Base-by-base conservation (phyloP, 345 rosid species). In the Salix koriyanagi region DNA sequence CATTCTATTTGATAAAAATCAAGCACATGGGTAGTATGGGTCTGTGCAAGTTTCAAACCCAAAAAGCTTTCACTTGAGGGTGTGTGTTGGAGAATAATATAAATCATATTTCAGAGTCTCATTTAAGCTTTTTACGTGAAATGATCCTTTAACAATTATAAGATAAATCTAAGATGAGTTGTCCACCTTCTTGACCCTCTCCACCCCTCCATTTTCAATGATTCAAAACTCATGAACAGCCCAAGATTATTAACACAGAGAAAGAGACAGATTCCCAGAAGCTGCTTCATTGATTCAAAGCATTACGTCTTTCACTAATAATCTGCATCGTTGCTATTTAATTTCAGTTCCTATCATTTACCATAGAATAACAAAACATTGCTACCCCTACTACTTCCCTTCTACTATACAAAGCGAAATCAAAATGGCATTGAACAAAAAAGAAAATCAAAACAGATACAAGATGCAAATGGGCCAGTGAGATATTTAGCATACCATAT, bases 381-480 rank as follows among this genome's bases (percentile, higher is more conserved):
- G 37, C 74, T 82, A 26, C 75, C 69, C 78, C 80, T 76, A 74
- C 80, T 75, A 74, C 67, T 70, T 72, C 83, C 72, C 76, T 80
- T 78, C 83, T 65, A 44, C 90, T 87, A 83, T 87, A 94, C 81
- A 89, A 78, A 78, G 65, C 78, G 79, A 82, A 85, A 79, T 75
- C 78, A 73, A 80, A 36, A 76, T 41, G 73, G 72, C 82, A 72
- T 60, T 71, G 61, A 66, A 34, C 78, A 72, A 74, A 76, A 61
- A 18, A 46, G 54, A 18, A 14, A 42, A 74, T 21, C 58, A 23
- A 56, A 14, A 14, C 23, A 13, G 62, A 48, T 72, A 41, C 46
- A 4, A 37, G 76, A 52, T 8, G 28, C 64, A 73, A 36, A 69
- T 42, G 62, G 69, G 65, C 58, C n/a, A 28, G 32, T 26, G 58